phyloP scores from a whole-genome alignment of 2,329 filamentous ascomycete species.

The Elsinoe arachidis region DNA sequence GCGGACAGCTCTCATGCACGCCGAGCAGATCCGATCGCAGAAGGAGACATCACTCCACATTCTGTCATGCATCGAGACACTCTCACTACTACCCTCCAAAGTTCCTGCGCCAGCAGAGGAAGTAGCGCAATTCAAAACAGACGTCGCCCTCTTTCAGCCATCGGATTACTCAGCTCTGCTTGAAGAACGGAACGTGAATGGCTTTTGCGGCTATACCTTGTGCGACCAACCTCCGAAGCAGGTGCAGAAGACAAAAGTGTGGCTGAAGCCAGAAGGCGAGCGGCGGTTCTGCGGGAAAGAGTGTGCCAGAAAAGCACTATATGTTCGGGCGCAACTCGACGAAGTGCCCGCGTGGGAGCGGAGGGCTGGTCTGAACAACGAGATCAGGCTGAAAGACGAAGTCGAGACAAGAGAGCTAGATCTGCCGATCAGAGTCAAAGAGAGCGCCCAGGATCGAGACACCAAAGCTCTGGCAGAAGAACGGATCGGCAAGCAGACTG shows the following conservation, averaged over 20 bases:
- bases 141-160: slow-evolving; percentile 69
- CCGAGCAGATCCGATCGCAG: slow-evolving; percentile 69
- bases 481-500: neutral
- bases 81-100: slow-evolving; percentile 44
- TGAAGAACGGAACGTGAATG: slow-evolving; percentile 77
- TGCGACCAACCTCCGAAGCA: slow-evolving; percentile 57
- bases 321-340: slow-evolving; percentile 78
- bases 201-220: slow-evolving; percentile 73
- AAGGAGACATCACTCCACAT: slow-evolving; percentile 71
- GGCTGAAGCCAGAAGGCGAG: slow-evolving; percentile 62
- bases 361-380: slow-evolving; percentile 35
- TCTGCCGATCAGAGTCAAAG: slow-evolving; percentile 2
- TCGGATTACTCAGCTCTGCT: slow-evolving; percentile 84
- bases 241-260: slow-evolving; percentile 43
- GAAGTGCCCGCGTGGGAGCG: slow-evolving; percentile 82
- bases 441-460: neutral
- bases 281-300: slow-evolving; percentile 80
- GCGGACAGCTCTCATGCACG: slow-evolving; percentile 73
- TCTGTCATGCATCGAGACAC: slow-evolving; percentile 59
- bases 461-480: neutral
- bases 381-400: slow-evolving; percentile 8
- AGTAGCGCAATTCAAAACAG: slow-evolving; percentile 53
- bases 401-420: neutral
- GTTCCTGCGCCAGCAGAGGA: slow-evolving; percentile 45
- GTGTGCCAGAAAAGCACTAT: slow-evolving; percentile 73